Conservation (phyloP, 2,329 filamentous ascomycete genomes). For the Stemphylium vesicarium region DNA sequence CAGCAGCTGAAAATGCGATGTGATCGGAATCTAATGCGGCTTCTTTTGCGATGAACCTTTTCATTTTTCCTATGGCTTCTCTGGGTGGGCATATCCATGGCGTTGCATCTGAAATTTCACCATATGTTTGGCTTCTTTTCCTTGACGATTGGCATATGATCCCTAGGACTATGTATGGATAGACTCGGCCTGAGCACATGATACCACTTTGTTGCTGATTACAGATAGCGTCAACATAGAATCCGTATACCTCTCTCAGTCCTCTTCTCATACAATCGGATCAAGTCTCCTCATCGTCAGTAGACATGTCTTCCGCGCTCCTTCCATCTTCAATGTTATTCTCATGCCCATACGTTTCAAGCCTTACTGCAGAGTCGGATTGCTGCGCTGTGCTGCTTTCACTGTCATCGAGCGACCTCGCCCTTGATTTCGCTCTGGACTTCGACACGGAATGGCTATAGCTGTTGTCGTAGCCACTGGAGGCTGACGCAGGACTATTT, state of each 20-base stretch:
- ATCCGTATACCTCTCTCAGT: not conserved
- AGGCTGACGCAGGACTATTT: no score
- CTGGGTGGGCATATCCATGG: slow-evolving; percentile 9
- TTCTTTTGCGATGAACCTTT: not conserved
- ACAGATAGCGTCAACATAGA: not conserved
- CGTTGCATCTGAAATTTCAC: slow-evolving; percentile 4
- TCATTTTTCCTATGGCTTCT: not conserved
- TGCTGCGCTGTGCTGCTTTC: no score
- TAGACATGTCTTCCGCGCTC: not conserved
- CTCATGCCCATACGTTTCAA: not conserved
- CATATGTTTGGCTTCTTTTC: not conserved
- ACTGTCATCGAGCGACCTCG: no score
- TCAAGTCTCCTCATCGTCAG: not conserved
- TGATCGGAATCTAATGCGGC: not conserved
- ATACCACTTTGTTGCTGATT: slow-evolving; percentile 6
- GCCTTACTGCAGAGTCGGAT: no score
- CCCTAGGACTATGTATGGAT: not conserved
- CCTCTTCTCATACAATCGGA: not conserved
- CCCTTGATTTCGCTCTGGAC: no score
- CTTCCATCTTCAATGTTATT: not conserved
- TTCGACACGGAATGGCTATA: no score
- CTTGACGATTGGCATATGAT: slow-evolving; percentile 5
- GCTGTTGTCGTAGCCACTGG: no score
- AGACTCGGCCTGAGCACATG: slow-evolving; percentile 9
- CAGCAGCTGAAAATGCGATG: slow-evolving; percentile 33